Evolutionary conservation across 225 moss, liverwort and hornwort genomes (phyloP), one percentile per base, ranked within the genome.

Genomic region (Polytrichum commune): DNA sequence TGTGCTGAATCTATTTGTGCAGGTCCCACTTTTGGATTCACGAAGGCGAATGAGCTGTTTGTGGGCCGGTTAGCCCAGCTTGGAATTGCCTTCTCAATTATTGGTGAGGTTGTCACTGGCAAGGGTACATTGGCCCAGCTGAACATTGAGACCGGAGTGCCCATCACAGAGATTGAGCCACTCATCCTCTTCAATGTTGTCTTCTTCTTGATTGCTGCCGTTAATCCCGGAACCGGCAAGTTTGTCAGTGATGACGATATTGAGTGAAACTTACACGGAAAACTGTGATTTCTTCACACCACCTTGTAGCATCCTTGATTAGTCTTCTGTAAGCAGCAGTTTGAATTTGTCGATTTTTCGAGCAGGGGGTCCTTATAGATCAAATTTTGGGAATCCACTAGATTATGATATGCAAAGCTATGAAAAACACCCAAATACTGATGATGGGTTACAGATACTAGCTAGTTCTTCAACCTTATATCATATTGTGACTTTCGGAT

Each of bases 51-150:
- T 72, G 95, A 95, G 74, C 78, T 95, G 61, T 95, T 95, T 67
- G 95, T 95, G 5, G 95, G 95, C 24, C 83, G 95, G 1, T 74
- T 92, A n/a, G 95, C 95, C 23, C 95, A 95, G 78, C 90, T 95
- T 24, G 95, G 95, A 24, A 95, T 95, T 69, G 92, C 90, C 1
- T 89, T 92, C 81, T 85, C 92, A 58, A 95, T 95, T 78, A 84
- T 92, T 53, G 92, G 95, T 22, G 95, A 95, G 66, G 29, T 95
- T 26, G 55, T 95, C 63, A 95, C 87, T 1, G 79, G 84, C 29
- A 88, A 88, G 76, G 87, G 87, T 55, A 77, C 90, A 5, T 78
- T 95, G 54, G 92, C 95, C 3, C 95, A 95, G 73, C 87, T 95
- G 22, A 92, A 95, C 83, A 55, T 95, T 65, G 95, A 95, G 74